Conservation (phyloP, 176 grass and related monocot species). For the Aegilops speltoides region DNA sequence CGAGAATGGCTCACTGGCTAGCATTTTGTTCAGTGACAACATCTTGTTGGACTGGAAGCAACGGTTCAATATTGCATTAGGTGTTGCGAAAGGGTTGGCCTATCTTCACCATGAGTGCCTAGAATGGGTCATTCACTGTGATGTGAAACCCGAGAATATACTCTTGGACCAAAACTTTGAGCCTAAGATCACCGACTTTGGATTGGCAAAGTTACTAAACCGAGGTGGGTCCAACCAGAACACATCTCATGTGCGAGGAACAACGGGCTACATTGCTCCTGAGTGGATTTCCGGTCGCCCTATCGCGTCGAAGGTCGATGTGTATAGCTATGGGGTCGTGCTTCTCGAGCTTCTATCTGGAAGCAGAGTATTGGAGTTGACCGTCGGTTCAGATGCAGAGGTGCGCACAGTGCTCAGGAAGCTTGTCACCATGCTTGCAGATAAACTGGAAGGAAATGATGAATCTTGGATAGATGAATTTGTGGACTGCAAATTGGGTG, state of each 20-base stretch:
- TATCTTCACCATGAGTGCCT: neutral
- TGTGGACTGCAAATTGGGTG: neutral
- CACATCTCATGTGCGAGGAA: neutral
- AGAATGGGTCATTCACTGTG: neutral
- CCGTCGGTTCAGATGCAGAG: neutral
- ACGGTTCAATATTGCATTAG: constrained; percentile 23
- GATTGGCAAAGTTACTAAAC: neutral
- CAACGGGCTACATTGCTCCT: neutral
- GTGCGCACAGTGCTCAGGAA: neutral
- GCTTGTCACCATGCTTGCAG: neutral
- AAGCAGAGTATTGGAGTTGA: neutral
- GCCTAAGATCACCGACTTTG: neutral
- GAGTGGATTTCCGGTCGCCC: neutral
- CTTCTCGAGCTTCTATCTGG: neutral
- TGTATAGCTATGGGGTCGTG: neutral
- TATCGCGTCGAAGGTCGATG: neutral
- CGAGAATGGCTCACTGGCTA: constrained; percentile 51
- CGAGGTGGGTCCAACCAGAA: neutral
- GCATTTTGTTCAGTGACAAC: constrained; percentile 27
- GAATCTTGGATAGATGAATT: neutral
- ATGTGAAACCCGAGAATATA: neutral
- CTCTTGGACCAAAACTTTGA: neutral
- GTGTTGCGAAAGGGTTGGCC: neutral
- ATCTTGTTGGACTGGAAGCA: constrained; percentile 27
- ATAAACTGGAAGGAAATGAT: neutral